phyloP scores from a whole-genome alignment of 768 basidiomycete genomes.

The Mycena venus region DNA sequence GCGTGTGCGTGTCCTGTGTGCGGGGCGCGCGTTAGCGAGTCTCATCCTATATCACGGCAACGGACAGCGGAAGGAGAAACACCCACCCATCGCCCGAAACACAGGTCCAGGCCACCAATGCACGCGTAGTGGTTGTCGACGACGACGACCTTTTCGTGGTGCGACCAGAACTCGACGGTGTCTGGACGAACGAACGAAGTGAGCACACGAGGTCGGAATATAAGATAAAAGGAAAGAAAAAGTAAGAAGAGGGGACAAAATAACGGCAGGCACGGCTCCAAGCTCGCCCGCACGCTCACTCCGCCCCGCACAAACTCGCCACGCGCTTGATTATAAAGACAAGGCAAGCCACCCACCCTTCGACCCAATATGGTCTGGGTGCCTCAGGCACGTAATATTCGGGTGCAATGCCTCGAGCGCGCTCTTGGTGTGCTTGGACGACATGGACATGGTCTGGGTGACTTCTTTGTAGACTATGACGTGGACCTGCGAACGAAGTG shows the following conservation, averaged over 20 bases:
- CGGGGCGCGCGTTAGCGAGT: too few species aligned
- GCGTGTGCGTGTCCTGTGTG: conserved; percentile 91
- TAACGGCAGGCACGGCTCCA: too few species aligned
- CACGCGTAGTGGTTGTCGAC: conserved; percentile 90
- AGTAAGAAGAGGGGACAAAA: not conserved
- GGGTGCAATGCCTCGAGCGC: conserved; percentile 86
- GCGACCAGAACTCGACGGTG: conserved; percentile 89
- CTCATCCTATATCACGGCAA: too few species aligned
- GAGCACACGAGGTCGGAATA: too few species aligned
- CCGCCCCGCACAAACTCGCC: too few species aligned
- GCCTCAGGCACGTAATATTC: conserved; percentile 91
- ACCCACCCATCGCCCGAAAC: conserved; percentile 98
- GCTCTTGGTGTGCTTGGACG: conserved; percentile 89
- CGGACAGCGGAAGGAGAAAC: too few species aligned
- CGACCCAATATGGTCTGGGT: conserved; percentile 90
- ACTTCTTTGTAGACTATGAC: conserved; percentile 98
- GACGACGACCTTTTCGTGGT: conserved; percentile 93
- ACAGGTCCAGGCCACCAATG: conserved; percentile 95
- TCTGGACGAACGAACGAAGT: too few species aligned
- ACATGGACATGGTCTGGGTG: conserved; percentile 92
- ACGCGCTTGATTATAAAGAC: too few species aligned
- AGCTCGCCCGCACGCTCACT: too few species aligned
- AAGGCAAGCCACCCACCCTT: conserved; percentile 65
- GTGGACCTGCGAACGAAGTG: conserved; percentile 59
- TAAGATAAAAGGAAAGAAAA: too few species aligned